Conservation (phyloP, 106 monocot species). For the Acorus calamus region DNA sequence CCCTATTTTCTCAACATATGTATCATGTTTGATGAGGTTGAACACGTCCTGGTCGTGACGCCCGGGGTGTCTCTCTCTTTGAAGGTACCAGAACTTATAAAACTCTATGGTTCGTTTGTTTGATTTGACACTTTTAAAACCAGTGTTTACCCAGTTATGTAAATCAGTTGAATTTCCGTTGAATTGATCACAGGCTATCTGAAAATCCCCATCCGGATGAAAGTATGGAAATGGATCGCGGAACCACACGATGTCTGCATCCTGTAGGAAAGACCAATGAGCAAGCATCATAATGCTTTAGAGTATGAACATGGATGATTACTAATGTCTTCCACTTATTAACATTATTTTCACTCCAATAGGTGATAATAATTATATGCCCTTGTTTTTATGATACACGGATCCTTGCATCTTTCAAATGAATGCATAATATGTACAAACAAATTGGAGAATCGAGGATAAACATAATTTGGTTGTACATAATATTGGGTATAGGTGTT, state of each 20-base stretch:
- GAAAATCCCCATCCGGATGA: conserved; percentile 17
- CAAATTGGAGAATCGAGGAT: too few relatives aligned
- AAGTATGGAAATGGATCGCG: conserved; percentile 11
- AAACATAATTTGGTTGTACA: too few relatives aligned
- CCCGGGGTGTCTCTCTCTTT: conserved; percentile 7
- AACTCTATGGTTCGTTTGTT: conserved; percentile 10
- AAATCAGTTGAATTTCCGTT: conserved; percentile 6
- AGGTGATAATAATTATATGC: too few relatives aligned
- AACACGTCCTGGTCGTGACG: conserved; percentile 16
- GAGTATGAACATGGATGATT: background rate
- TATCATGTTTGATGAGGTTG: conserved; percentile 9
- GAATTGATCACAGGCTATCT: conserved; percentile 20
- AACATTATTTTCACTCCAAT: background rate
- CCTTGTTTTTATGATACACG: too few relatives aligned
- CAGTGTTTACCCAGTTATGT: conserved; percentile 7
- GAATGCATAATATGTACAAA: too few relatives aligned
- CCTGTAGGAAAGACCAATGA: conserved; percentile 5
- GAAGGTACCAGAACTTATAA: conserved; percentile 16
- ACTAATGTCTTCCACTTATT: background rate
- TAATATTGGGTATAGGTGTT: too few relatives aligned
- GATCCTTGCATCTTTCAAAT: too few relatives aligned
- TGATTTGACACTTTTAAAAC: conserved; percentile 12
- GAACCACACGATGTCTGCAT: conserved; percentile 17
- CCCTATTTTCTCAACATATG: conserved; percentile 2
- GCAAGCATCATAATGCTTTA: background rate